A percentile compares a stretch with the other conserved stretches of the same genome.
Evolutionary conservation across 2,329 filamentous ascomycete genomes (phyloP).

Genomic region (Fusarium sarcochroum): DNA sequence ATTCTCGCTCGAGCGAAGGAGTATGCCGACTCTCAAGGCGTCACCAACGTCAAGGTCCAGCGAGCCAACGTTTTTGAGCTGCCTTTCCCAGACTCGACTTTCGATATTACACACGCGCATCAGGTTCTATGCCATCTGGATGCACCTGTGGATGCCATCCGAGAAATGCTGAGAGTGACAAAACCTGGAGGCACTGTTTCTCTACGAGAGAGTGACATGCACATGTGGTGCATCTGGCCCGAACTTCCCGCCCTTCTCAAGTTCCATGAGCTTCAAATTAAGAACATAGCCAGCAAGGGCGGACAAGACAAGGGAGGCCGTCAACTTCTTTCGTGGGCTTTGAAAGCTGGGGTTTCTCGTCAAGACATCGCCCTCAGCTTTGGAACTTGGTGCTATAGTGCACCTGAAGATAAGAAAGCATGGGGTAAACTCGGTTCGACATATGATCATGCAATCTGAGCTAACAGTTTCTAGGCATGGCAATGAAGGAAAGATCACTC

Average conservation of each 20-base stretch:
- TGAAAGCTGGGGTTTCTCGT: conserved; percentile 45
- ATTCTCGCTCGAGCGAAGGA: conserved; percentile 49
- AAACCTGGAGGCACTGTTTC: conserved; percentile 61
- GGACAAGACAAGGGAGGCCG: conserved; percentile 48
- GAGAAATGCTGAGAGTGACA: conserved; percentile 60
- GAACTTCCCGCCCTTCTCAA: conserved; percentile 43
- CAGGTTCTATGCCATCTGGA: conserved; percentile 61
- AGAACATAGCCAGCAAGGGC: conserved; percentile 42
- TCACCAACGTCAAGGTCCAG: conserved; percentile 49
- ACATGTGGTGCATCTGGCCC: conserved; percentile 51
- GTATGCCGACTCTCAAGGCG: conserved; percentile 41
- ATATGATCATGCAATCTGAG: too few species aligned
- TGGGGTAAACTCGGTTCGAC: conserved; percentile 48
- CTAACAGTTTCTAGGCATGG: conserved; percentile 38
- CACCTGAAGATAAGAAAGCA: conserved; percentile 39
- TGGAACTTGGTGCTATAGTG: conserved; percentile 51
- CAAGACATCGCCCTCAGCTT: conserved; percentile 45
- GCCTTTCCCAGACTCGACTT: conserved; percentile 56
- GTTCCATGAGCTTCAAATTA: conserved; percentile 44
- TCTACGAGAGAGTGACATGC: conserved; percentile 50
- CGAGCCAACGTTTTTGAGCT: conserved; percentile 52
- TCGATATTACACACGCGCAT: conserved; percentile 60
- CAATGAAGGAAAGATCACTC: conserved; percentile 47
- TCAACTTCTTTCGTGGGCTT: conserved; percentile 48
- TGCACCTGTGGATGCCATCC: conserved; percentile 52